Evolutionary conservation across 2,329 filamentous ascomycete genomes (phyloP).

Genomic region (Trichoderma endophyticum): DNA sequence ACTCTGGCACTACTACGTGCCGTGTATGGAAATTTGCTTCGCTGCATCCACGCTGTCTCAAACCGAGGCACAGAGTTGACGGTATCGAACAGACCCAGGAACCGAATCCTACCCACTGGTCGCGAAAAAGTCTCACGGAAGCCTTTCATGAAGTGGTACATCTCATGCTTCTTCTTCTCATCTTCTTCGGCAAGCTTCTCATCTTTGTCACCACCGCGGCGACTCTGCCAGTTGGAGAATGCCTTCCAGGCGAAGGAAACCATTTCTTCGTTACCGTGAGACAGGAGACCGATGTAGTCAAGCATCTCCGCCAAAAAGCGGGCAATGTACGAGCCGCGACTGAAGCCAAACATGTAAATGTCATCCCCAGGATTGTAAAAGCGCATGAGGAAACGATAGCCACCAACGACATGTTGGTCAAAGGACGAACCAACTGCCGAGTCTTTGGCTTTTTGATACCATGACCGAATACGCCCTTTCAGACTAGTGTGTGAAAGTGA

Average conservation of each 20-base stretch:
- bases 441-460: constrained; percentile 72
- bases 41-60: constrained; percentile 73
- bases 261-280: constrained; percentile 82
- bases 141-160: constrained; percentile 72
- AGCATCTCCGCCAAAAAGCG: constrained; percentile 80
- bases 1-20: constrained; percentile 56
- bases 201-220: constrained; percentile 47
- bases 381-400: constrained; percentile 76
- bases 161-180: constrained; percentile 43
- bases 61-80: constrained; percentile 79
- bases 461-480: constrained; percentile 58
- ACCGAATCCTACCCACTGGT: constrained; percentile 69
- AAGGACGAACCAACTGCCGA: constrained; percentile 78
- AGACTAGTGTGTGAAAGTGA: constrained; percentile 57
- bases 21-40: constrained; percentile 71
- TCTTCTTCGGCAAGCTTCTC: constrained; percentile 37
- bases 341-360: constrained; percentile 74
- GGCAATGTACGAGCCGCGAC: constrained; percentile 69
- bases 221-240: constrained; percentile 69
- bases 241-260: constrained; percentile 81
- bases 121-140: constrained; percentile 80
- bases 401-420: constrained; percentile 77
- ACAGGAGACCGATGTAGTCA: constrained; percentile 74
- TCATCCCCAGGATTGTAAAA: constrained; percentile 63
- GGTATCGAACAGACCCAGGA: constrained; percentile 77